phyloP scores from a whole-genome alignment of 129 eudicot species.

The Glebionis coronaria region DNA sequence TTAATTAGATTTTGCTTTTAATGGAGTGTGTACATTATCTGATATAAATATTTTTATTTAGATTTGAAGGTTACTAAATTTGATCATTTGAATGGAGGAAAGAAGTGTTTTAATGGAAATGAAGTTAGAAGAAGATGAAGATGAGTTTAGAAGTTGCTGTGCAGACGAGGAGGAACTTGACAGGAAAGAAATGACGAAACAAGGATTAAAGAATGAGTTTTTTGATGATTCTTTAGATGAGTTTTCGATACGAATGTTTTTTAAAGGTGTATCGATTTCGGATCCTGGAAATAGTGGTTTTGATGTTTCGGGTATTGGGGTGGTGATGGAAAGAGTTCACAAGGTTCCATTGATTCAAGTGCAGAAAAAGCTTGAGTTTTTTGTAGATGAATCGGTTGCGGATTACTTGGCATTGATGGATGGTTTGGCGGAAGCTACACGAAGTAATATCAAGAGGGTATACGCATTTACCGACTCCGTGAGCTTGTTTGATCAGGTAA shows the following conservation, averaged over 20 bases:
- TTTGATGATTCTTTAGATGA: slow-evolving; percentile 39
- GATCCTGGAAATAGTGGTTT: slow-evolving; percentile 49
- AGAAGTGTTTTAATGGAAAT: slow-evolving; percentile 16
- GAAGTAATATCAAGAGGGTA: slow-evolving; percentile 46
- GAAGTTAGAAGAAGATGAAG: slow-evolving; percentile 74
- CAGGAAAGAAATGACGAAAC: slow-evolving; percentile 38
- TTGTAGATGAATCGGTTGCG: slow-evolving; percentile 69
- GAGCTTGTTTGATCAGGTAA: slow-evolving; percentile 66
- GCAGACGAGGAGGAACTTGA: slow-evolving; percentile 67
- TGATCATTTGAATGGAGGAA: slow-evolving; percentile 31
- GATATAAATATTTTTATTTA: slow-evolving; percentile 19
- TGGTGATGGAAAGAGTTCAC: slow-evolving; percentile 58
- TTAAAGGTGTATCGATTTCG: slow-evolving; percentile 73
- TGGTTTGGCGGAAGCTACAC: slow-evolving; percentile 65
- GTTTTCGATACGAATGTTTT: slow-evolving; percentile 59
- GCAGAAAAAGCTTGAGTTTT: slow-evolving; percentile 93
- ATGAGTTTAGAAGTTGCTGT: slow-evolving; percentile 89
- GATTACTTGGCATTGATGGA: slow-evolving; percentile 87
- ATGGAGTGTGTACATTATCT: slow-evolving; percentile 7
- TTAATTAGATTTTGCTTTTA: slow-evolving; percentile 17
- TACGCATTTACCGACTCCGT: slow-evolving; percentile 70
- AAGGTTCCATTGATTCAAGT: slow-evolving; percentile 49
- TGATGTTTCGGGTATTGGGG: slow-evolving; percentile 81
- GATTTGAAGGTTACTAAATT: slow-evolving; percentile 20
- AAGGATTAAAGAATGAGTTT: slow-evolving; percentile 18